Base-by-base conservation (phyloP, 768 basidiomycete species). In the Lactarius indigo region DNA sequence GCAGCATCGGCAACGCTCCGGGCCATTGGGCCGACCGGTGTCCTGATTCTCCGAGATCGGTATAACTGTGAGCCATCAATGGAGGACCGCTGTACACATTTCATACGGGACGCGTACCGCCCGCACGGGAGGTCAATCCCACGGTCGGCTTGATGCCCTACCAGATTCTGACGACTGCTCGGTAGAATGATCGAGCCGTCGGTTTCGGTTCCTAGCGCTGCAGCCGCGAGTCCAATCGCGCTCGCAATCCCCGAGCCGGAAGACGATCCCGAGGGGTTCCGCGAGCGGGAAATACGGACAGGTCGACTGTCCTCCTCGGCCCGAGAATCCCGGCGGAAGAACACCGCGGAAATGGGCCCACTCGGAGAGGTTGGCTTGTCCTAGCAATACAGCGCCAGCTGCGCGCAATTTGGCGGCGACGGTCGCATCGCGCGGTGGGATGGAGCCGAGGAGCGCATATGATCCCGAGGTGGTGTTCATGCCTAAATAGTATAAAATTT, bases 71-170 rank as follows among this genome's bases (percentile, higher is more conserved):
- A 64, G 37, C 35, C 6, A 20, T 10, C 50, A 35, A 17, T 37
- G 35, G 8, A 23, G 41, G 5, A 9, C 35, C 47, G 35, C 23
- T 33, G 50, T 59, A 41, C 54, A 12, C 9, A 54, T 73, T 52
- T 64, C 26, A 30, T 28, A 18, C 15, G 23, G 23, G 52, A 55
- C 26, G 18, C 52, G 52, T 17, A 83, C 86, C 86, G 73, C 85
- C 86, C 18, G 84, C 83, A 17, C 85, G 78, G 5, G 85, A 87
- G 3, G 84, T 85, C 39, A 86, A 73, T 0, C 86, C 86, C 10
- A 87, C 79, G 2, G 84, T 87, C 0, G 87, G 84, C 69, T 86
- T 86, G 57, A 87, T 84, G 0, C 85, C 85, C 86, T 4, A 79
- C 86, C 6, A 86, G 50, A 68, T 86, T 86, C 61, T 86, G 86